Percentiles rank a stretch among this genome's conserved stretches.
These are phyloP conservation scores for Mycosphaerelloides madeirae DNA, from an alignment of 2,329 filamentous ascomycete genomes.

Conservation along the genomic window DNA sequence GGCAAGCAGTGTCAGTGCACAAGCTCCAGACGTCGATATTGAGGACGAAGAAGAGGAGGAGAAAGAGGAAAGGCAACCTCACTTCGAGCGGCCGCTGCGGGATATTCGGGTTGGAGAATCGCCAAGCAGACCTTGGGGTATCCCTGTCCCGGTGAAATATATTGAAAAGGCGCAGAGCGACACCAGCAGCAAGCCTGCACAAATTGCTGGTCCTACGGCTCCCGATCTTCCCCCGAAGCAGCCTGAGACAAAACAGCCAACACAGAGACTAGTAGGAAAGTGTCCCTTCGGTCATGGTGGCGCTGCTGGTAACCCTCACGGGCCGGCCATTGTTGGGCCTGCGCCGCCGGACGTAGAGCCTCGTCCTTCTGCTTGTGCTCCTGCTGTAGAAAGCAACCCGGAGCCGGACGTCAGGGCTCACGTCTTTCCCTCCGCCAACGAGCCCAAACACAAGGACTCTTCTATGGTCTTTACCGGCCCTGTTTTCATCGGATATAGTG, in stretches of 20 bases:
- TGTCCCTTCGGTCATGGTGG: slow-evolving; percentile 21
- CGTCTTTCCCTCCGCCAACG: background rate
- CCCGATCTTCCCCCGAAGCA: slow-evolving; percentile 23
- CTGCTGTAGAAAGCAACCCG: background rate
- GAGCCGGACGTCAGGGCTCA: slow-evolving; percentile 1
- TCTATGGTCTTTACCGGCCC: slow-evolving; percentile 88
- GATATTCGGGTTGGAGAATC: slow-evolving; percentile 92
- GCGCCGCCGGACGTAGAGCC: background rate
- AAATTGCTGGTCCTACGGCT: slow-evolving; percentile 49
- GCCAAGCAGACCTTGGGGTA: slow-evolving; percentile 89
- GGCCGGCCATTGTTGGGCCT: background rate
- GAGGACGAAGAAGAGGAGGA: slow-evolving; percentile 36
- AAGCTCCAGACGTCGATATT: slow-evolving; percentile 41
- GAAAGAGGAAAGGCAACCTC: slow-evolving; percentile 61
- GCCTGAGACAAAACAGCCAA: slow-evolving; percentile 4
- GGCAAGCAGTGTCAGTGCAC: slow-evolving; percentile 70
- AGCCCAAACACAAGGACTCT: slow-evolving; percentile 32
- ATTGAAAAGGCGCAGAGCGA: slow-evolving; percentile 37
- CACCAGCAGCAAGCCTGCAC: slow-evolving; percentile 36
- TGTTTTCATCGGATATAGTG: slow-evolving; percentile 86
- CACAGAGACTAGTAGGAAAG: slow-evolving; percentile 12
- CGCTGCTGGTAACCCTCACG: background rate
- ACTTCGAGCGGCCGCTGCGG: slow-evolving; percentile 79
- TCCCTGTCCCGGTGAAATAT: slow-evolving; percentile 64
- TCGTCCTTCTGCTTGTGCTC: background rate